Percentiles rank a stretch among this genome's conserved stretches.
These are phyloP conservation scores for Mycena kentingensis DNA, from an alignment of 768 basidiomycete genomes.

Conservation along the genomic window DNA sequence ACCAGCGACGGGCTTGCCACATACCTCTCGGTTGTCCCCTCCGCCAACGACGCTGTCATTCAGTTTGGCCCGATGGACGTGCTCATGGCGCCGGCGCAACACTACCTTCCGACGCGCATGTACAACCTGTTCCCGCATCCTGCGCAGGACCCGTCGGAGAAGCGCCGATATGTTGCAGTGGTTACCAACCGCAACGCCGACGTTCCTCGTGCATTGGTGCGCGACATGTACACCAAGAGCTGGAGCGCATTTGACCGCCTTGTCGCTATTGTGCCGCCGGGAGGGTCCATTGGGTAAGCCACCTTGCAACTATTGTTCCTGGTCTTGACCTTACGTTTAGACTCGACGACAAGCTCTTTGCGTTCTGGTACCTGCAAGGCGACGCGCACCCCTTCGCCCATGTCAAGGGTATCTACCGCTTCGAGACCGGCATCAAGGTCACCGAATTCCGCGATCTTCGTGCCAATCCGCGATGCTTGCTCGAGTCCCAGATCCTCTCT, in stretches of 20 bases:
- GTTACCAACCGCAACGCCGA: slow-evolving; percentile 79
- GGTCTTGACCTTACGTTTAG: slow-evolving; percentile 36
- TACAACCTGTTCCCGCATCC: slow-evolving; percentile 81
- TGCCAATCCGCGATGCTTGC: slow-evolving; percentile 83
- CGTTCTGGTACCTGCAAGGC: slow-evolving; percentile 84
- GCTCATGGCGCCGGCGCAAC: slow-evolving; percentile 72
- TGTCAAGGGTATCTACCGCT: slow-evolving; percentile 84
- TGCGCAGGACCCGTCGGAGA: slow-evolving; percentile 73
- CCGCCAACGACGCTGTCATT: slow-evolving; percentile 71
- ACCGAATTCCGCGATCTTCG: slow-evolving; percentile 87
- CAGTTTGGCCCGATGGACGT: slow-evolving; percentile 82
- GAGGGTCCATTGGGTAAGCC: slow-evolving; percentile 82
- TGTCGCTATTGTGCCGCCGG: slow-evolving; percentile 87
- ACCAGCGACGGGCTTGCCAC: slow-evolving; percentile 74
- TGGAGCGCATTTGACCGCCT: slow-evolving; percentile 92
- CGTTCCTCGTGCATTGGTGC: slow-evolving; percentile 78
- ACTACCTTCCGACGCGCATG: slow-evolving; percentile 72
- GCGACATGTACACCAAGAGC: slow-evolving; percentile 91
- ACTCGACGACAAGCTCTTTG: slow-evolving; percentile 90
- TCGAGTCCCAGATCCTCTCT: slow-evolving; percentile 79
- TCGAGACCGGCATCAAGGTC: slow-evolving; percentile 87
- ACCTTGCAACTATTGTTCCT: slow-evolving; percentile 1
- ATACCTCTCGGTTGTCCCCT: slow-evolving; percentile 77
- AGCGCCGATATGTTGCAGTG: slow-evolving; percentile 71
- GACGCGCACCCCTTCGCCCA: slow-evolving; percentile 76